Percentiles rank a stretch among this genome's conserved stretches.
phyloP scores from a whole-genome alignment of 257 asterid species.

The Hygrophila difformis region DNA sequence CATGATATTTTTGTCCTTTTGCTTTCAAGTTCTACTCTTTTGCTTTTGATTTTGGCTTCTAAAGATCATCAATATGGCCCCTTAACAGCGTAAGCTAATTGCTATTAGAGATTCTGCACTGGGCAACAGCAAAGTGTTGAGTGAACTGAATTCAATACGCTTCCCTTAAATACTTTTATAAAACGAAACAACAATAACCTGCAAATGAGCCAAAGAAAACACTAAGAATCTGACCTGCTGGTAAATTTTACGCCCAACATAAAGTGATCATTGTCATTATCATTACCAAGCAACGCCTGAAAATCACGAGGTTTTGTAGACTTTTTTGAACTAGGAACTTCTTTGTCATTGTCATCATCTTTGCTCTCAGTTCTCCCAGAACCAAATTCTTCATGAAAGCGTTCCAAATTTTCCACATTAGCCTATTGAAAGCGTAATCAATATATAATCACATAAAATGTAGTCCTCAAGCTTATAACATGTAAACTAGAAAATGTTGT shows the following conservation, averaged over 20 bases:
- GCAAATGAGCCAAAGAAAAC: background rate
- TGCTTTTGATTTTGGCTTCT: too few species aligned
- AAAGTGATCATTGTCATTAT: constrained; percentile 78
- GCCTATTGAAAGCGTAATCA: too few species aligned
- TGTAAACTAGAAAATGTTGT: too few species aligned
- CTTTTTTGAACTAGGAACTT: constrained; percentile 38
- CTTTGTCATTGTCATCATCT: constrained; percentile 36
- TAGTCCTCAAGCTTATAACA: too few species aligned
- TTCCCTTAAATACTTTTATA: background rate
- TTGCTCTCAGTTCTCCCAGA: constrained; percentile 42
- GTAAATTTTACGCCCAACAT: constrained; percentile 78
- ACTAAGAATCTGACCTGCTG: constrained; percentile 40
- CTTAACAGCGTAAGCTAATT: too few species aligned
- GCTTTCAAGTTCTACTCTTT: too few species aligned
- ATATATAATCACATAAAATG: too few species aligned
- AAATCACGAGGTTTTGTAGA: constrained; percentile 66
- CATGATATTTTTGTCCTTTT: too few species aligned
- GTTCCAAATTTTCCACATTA: constrained; percentile 59
- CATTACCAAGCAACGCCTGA: constrained; percentile 68
- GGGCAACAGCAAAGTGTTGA: too few species aligned
- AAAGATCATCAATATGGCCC: too few species aligned
- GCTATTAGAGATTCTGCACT: constrained; percentile 2
- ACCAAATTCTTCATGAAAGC: constrained; percentile 72
- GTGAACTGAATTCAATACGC: background rate
- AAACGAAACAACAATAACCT: background rate